These are phyloP conservation scores for Arthrobotrys entomopaga DNA, from an alignment of 2,329 filamentous ascomycete species.

Conservation along the genomic window DNA sequence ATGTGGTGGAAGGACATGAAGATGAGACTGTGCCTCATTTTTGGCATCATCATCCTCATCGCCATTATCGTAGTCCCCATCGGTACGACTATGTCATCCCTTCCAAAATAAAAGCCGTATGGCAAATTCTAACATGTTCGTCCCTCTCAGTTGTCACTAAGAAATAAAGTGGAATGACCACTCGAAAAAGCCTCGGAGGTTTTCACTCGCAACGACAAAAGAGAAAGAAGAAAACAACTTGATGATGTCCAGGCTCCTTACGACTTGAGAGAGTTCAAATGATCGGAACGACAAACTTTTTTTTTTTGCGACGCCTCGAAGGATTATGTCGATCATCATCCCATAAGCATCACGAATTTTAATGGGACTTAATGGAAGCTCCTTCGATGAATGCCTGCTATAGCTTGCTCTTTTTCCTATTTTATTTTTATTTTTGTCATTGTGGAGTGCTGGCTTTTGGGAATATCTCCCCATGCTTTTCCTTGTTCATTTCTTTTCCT, in stretches of 20 bases:
- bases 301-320: constrained; percentile 21
- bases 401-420: not conserved
- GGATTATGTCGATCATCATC: constrained; percentile 34
- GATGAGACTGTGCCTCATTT: constrained; percentile 97
- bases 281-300: constrained; percentile 47
- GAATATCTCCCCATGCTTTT: not conserved
- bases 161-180: constrained; percentile 7
- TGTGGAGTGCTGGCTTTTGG: not conserved
- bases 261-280: constrained; percentile 18
- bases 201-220: too few relatives aligned
- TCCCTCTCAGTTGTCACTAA: constrained; percentile 34
- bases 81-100: constrained; percentile 68
- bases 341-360: constrained; percentile 6
- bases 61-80: constrained; percentile 93
- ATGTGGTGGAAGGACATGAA: constrained; percentile 99
- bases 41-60: constrained; percentile 89
- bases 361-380: constrained; percentile 26
- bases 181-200: too few relatives aligned
- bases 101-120: too few relatives aligned
- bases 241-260: constrained; percentile 23
- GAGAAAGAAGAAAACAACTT: constrained; percentile 9
- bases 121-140: too few relatives aligned
- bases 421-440: constrained; percentile 11
- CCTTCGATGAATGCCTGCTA: constrained; percentile 19
- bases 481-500: constrained; percentile 14